Conservation (phyloP, 257 asterid species). For the Ehretia macrophylla region DNA sequence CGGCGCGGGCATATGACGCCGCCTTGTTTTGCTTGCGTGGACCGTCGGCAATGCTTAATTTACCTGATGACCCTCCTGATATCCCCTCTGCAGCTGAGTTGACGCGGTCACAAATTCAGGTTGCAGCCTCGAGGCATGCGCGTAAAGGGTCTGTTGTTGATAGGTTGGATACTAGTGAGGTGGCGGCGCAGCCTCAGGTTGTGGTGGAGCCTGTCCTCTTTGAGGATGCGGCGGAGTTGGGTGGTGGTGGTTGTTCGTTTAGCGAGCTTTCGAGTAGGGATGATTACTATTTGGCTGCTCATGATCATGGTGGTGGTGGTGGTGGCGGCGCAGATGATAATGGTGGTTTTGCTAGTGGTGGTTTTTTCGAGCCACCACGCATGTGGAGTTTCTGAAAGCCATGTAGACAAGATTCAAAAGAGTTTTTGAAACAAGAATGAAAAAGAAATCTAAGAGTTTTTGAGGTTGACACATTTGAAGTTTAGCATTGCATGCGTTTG, state of each 20-base stretch:
- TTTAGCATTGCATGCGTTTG: too few species aligned
- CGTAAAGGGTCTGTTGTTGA: conserved; percentile 1
- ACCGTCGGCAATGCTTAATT: conserved; percentile 47
- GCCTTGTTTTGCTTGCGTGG: conserved; percentile 71
- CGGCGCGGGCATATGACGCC: conserved; percentile 73
- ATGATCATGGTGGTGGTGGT: neutral
- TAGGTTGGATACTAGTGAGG: neutral
- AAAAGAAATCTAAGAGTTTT: too few species aligned
- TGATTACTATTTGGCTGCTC: neutral
- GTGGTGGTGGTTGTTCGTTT: neutral
- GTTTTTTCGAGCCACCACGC: neutral
- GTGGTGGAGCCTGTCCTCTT: neutral
- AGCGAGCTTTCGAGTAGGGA: conserved; percentile 1
- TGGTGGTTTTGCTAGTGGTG: neutral
- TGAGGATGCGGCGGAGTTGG: neutral
- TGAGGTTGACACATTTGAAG: too few species aligned
- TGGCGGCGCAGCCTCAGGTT: neutral
- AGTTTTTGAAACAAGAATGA: too few species aligned
- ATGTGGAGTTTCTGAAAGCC: conserved; percentile 2
- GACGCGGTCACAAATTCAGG: conserved; percentile 58
- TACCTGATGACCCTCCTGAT: conserved; percentile 51
- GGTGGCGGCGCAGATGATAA: neutral
- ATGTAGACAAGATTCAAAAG: too few species aligned
- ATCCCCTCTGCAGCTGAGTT: conserved; percentile 26
- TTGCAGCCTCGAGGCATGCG: conserved; percentile 59